Base-by-base conservation (phyloP, 208 protist species). In the Strigomonas galati region DNA sequence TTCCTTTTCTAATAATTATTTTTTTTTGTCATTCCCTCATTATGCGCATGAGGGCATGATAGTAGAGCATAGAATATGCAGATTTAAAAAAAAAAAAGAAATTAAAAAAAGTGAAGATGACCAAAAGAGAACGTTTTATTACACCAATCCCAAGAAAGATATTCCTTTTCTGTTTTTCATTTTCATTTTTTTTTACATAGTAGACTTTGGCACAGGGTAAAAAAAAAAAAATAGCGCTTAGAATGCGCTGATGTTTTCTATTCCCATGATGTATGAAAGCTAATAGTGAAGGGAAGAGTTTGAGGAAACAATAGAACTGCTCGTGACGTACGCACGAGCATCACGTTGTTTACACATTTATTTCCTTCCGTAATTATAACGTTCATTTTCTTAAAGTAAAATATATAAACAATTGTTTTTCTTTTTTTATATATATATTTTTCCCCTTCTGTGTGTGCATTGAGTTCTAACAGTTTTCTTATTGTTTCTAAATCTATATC, bases 371-470 rank as follows among this genome's bases (percentile, higher is more conserved):
- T 37, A 2, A 37, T 9, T 37, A 37, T 37, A 37, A 37, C 32
- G 32, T 12, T 37, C 32, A 37, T 37, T 37, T 37, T 37, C 32
- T 9, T 37, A 37, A 37, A 9, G 9, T 37, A 37, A 37, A 12
- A 37, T 37, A 37, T 37, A 37, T 9, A 37, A 37, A 7, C 37
- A 21, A 26, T 53, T 12, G 7, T 53, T 17, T 63, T 12, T 24
- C 14, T 32, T 59, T 51, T 55, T 53, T 49, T 10, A 52, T 24
- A 52, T 63, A 48, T 56, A 17, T 32, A 14, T 19, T 61, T 61
- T 61, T 46, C 23, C 32, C 32, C 32, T 60, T 7, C 54, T 12
- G 19, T 10, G 26, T 23, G 6, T n/a, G 6, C 37, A 27, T 19
- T 19, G 6, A 12, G 9, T 54, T 21, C 27, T 21, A 40, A 27